These are phyloP conservation scores for Mucor velutinosus DNA, from an alignment of 371 early-diverging fungal genomes.

Conservation along the genomic window DNA sequence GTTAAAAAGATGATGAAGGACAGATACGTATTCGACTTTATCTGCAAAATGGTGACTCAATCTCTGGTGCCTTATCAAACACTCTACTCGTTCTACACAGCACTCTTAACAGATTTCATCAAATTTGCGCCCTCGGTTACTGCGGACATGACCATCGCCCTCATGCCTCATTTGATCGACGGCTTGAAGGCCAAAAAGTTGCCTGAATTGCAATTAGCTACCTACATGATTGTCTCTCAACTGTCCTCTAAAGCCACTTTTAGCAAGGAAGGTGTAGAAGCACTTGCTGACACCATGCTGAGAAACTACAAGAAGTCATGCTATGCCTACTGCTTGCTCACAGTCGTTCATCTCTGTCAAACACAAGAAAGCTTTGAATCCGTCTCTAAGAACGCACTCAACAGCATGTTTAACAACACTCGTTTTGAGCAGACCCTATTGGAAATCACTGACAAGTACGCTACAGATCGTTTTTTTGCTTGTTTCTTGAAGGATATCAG, in stretches of 20 bases:
- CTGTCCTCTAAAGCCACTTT: conserved; percentile 57
- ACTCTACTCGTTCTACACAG: conserved; percentile 69
- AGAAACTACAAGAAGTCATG: conserved; percentile 31
- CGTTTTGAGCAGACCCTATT: conserved; percentile 37
- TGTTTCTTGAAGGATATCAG: conserved; percentile 38
- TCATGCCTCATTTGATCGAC: conserved; percentile 65
- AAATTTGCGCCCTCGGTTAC: conserved; percentile 49
- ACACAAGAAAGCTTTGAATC: conserved; percentile 56
- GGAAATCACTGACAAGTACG: conserved; percentile 55
- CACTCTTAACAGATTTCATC: conserved; percentile 64
- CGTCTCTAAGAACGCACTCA: conserved; percentile 48
- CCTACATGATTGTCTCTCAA: conserved; percentile 73
- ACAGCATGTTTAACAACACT: conserved; percentile 33
- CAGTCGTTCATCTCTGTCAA: conserved; percentile 68
- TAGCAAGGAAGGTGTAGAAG: conserved; percentile 48
- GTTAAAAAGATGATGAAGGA: conserved; percentile 63
- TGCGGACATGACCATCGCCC: conserved; percentile 45
- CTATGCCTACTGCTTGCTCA: conserved; percentile 53
- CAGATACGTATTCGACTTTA: conserved; percentile 65
- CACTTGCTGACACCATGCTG: conserved; percentile 50
- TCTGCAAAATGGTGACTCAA: conserved; percentile 61
- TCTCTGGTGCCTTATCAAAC: conserved; percentile 53
- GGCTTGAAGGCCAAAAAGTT: conserved; percentile 47
- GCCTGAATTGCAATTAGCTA: conserved; percentile 61
- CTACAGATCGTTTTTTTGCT: conserved; percentile 55